phyloP scores from a whole-genome alignment of 176 grass and related monocot genomes.

The Zea luxurians region DNA sequence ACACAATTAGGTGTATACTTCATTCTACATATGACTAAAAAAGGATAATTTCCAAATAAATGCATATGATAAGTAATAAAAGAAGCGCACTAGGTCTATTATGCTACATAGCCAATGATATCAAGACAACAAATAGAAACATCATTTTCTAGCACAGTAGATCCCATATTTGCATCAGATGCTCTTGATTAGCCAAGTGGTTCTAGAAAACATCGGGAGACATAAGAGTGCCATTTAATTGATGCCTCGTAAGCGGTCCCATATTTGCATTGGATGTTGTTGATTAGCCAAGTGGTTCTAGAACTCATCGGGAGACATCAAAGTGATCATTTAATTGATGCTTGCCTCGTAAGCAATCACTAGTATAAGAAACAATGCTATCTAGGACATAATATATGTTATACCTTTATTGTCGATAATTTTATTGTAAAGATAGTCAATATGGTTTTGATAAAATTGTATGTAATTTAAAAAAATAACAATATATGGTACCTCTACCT shows the following conservation, averaged over 20 bases:
- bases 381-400: neutral
- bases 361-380: neutral
- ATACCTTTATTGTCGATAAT: neutral
- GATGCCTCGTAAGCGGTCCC: neutral
- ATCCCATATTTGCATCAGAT: neutral
- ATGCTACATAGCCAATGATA: neutral
- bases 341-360: neutral
- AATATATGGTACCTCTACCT: neutral
- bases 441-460: neutral
- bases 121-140: neutral
- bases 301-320: neutral
- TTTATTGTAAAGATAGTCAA: neutral
- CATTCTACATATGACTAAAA: neutral
- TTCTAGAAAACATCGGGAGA: slow-evolving; percentile 9
- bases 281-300: neutral
- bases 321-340: neutral
- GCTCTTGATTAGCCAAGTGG: neutral
- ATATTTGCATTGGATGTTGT: neutral
- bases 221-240: neutral
- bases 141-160: neutral
- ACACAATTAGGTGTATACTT: neutral
- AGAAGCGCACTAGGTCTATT: neutral
- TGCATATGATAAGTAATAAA: neutral
- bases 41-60: neutral
- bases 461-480: neutral